Percentiles rank a stretch among this genome's conserved stretches.
These are phyloP conservation scores for Acanthamoeba sp. DNA, from an alignment of 208 protist genomes.

Conservation along the genomic window DNA sequence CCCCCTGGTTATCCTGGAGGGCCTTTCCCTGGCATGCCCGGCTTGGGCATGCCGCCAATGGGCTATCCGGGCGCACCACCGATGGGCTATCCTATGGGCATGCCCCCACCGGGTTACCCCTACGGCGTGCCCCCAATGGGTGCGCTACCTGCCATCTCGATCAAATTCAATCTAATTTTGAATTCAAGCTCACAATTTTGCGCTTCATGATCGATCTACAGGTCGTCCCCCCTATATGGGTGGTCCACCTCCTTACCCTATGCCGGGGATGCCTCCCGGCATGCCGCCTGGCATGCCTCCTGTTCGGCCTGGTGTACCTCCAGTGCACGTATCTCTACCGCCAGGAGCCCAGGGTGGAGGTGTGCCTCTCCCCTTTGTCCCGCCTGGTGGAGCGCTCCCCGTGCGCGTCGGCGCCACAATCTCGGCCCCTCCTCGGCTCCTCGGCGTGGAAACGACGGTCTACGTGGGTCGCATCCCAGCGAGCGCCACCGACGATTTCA, in stretches of 20 bases:
- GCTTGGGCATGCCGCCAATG: conserved; percentile 6
- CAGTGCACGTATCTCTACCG: background rate
- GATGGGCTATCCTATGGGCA: conserved; percentile 17
- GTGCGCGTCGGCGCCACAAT: background rate
- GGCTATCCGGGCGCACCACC: background rate
- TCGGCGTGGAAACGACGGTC: conserved; percentile 66
- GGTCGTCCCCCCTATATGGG: background rate
- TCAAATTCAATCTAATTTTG: background rate
- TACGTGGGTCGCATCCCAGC: conserved; percentile 81
- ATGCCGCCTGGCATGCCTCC: background rate
- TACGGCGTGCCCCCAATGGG: background rate
- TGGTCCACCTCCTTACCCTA: background rate
- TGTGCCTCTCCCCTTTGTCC: background rate
- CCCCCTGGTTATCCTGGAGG: conserved; percentile 16
- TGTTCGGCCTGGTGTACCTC: background rate
- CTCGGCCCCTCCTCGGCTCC: background rate
- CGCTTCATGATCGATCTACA: no score
- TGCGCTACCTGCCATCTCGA: background rate
- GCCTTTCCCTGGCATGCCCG: background rate
- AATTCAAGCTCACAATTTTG: background rate
- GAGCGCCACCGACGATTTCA: conserved; percentile 77
- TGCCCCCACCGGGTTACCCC: conserved; percentile 15
- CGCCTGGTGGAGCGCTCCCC: background rate
- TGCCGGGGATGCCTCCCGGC: background rate
- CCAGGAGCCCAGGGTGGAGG: background rate